Base-by-base conservation (phyloP, 192 early-diverging fungal species). In the Funneliformis geosporum region DNA sequence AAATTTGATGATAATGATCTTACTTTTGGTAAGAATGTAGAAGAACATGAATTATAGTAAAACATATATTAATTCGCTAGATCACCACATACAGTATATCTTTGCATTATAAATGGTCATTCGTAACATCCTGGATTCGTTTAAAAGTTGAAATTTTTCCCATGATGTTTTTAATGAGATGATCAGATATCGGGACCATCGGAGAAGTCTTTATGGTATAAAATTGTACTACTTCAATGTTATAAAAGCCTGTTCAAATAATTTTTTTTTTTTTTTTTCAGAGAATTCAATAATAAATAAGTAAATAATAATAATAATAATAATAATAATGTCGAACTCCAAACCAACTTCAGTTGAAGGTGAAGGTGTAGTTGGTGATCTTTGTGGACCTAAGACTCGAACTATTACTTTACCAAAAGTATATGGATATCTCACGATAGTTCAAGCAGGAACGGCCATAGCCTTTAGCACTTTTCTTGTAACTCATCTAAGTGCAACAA, bases 401-500 rank as follows among this genome's bases (percentile, higher is more conserved):
- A 33, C 33, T 55, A 21, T 59, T 69, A 50, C 76, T 3, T 1
- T 68, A 9, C 65, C 76, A 33, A 27, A 68, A 42, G 39, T 60
- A 7, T 78, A 78, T 55, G 16, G 18, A 3, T 68, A 40, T 69
- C 65, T 78, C 4, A 78, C 76, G 8, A 67, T 78, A 6, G 27
- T 82, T 18, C 82, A 83, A 39, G 75, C 81, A 0, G 40, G 78
- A 14, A 80, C 82, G 0, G 85, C 82, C 9, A 60, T 83, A 42
- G 76, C 73, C 7, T 86, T 86, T 73, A 72, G 78, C 1, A 64
- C 79, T n/a, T 83, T 86, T 74, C 76, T 79, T 0, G 71, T 81
- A 2, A 81, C 83, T 21, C 85, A 86, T 78, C 44, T 86, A 18
- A 72, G 82, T 1, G 82, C 83, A 2, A 79, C 81, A 1, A 50